Evolutionary conservation across 73 alveolate genomes (phyloP).

Genomic region (Paramecium sexaurelia): DNA sequence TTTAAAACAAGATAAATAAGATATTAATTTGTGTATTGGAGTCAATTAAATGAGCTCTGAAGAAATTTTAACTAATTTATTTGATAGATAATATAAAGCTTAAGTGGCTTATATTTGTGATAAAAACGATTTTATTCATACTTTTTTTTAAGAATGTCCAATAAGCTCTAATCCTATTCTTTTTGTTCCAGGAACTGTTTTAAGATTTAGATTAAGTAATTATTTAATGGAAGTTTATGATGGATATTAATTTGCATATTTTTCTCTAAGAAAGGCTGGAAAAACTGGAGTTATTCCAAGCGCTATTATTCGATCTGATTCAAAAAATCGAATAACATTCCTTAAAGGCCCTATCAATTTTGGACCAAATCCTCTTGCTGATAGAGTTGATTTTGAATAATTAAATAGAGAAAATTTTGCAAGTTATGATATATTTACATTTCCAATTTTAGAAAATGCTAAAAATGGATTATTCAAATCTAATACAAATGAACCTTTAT

Average conservation of each 20-base stretch:
- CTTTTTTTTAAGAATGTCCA: constrained; percentile 55
- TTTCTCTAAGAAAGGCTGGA: constrained; percentile 3
- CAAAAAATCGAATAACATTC: neutral
- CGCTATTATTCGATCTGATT: constrained; percentile 1
- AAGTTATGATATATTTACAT: constrained; percentile 44
- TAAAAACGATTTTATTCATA: constrained; percentile 52
- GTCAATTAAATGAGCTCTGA: constrained; percentile 49
- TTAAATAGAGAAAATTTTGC: neutral
- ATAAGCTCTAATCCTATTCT: neutral
- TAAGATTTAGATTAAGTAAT: constrained; percentile 41
- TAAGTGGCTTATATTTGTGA: constrained; percentile 55
- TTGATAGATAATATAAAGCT: neutral
- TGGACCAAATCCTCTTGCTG: constrained; percentile 52
- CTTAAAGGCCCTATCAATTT: neutral
- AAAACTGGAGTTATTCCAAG: constrained; percentile 51
- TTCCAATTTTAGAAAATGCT: constrained; percentile 37
- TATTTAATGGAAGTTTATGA: constrained; percentile 19
- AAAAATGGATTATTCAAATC: constrained; percentile 42
- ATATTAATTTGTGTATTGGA: constrained; percentile 37
- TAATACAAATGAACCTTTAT: constrained; percentile 34
- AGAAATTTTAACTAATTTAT: neutral
- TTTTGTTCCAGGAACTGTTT: constrained; percentile 40
- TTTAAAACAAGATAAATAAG: neutral
- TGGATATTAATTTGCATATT: constrained; percentile 27
- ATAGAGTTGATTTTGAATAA: constrained; percentile 11